Evolutionary conservation across 768 basidiomycete species (phyloP).

Genomic region (Pisolithus orientalis): DNA sequence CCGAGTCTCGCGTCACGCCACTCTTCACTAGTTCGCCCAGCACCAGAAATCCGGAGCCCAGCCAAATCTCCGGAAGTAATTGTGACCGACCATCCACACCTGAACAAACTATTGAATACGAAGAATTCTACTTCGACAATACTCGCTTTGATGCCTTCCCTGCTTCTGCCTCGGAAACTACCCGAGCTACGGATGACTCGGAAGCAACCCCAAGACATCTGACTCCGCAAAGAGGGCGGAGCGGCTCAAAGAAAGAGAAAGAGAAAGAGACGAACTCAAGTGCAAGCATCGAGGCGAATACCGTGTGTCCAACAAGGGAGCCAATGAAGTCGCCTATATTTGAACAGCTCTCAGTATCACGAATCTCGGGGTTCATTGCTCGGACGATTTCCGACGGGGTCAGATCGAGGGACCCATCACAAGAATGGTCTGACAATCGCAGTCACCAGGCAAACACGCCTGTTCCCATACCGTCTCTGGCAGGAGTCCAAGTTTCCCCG

Average conservation of each 20-base stretch:
- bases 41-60: constrained; percentile 6
- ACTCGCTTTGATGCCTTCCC: constrained; percentile 25
- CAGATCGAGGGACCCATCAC: background rate
- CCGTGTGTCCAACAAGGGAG: background rate
- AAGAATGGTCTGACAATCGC: background rate
- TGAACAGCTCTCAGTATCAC: constrained; percentile 18
- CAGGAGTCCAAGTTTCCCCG: too few species aligned
- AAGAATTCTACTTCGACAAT: constrained; percentile 29
- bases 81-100: background rate
- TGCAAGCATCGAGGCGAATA: background rate
- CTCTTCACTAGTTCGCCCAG: constrained; percentile 10
- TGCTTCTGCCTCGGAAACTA: constrained; percentile 8
- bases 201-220: background rate
- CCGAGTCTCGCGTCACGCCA: background rate
- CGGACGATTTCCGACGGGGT: background rate
- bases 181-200: background rate
- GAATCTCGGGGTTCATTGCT: constrained; percentile 17
- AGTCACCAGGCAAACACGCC: background rate
- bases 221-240: background rate
- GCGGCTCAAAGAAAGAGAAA: too few species aligned
- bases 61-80: background rate
- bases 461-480: background rate
- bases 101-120: constrained; percentile 6
- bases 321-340: background rate
- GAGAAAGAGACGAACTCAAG: background rate